Evolutionary conservation across 2,329 filamentous ascomycete species (phyloP).

Genomic region (Epichloe glyceriae): DNA sequence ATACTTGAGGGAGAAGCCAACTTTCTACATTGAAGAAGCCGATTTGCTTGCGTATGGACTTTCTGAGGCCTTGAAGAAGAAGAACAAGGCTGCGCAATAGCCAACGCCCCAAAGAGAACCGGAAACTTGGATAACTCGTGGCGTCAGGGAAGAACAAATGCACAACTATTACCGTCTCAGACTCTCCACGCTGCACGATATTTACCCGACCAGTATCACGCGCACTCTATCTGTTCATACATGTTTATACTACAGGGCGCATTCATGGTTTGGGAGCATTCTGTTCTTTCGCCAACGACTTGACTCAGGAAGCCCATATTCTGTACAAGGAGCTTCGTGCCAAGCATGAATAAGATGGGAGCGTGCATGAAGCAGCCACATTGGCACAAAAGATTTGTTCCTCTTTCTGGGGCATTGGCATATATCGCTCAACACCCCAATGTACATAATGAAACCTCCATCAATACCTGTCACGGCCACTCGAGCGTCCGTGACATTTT

Average conservation of each 20-base stretch:
- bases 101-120: neutral
- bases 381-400: neutral
- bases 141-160: neutral
- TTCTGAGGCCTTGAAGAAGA: constrained; percentile 2
- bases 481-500: neutral
- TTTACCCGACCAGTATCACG: neutral
- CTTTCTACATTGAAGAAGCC: constrained; percentile 23
- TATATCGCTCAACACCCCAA: neutral
- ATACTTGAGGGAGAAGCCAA: constrained; percentile 19
- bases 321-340: neutral
- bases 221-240: neutral
- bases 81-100: neutral
- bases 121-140: neutral
- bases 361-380: neutral
- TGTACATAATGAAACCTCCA: neutral
- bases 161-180: neutral
- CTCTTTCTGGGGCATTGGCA: neutral
- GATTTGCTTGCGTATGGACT: constrained; percentile 18
- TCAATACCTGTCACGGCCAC: neutral
- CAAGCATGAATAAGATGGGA: neutral
- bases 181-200: too few species aligned
- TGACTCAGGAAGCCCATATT: too few species aligned
- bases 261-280: neutral
- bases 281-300: neutral
- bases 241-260: neutral